Percentiles rank a stretch among this genome's conserved stretches.
phyloP scores from a whole-genome alignment of 2,329 filamentous ascomycete species.

The Fusarium odoratissimum region DNA sequence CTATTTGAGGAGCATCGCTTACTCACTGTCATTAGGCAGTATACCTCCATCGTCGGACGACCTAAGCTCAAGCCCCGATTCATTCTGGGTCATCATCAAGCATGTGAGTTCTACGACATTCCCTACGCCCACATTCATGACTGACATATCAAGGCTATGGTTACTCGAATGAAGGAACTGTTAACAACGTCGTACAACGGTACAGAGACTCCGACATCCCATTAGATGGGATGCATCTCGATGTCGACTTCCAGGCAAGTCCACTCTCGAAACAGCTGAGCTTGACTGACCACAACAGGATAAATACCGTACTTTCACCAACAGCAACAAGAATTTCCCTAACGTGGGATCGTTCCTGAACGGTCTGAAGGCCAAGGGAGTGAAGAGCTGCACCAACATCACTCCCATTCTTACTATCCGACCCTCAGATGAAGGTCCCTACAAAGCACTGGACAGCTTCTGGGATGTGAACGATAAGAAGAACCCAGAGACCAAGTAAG shows the following conservation, averaged over 20 bases:
- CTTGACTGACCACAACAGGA: background rate
- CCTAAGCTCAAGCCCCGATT: slow-evolving; percentile 10
- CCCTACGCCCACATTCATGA: too few species aligned
- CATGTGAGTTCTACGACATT: background rate
- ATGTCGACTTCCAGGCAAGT: background rate
- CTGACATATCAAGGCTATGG: background rate
- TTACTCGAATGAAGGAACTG: background rate
- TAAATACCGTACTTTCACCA: background rate
- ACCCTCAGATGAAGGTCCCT: background rate
- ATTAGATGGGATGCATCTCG: background rate
- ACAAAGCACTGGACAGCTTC: background rate
- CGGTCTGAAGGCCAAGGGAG: background rate
- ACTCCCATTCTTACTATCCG: background rate
- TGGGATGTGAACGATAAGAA: background rate
- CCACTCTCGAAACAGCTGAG: accelerated
- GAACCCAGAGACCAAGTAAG: background rate
- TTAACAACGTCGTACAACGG: background rate
- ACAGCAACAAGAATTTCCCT: background rate
- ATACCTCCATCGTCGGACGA: background rate
- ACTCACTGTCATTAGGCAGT: background rate
- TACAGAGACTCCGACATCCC: background rate
- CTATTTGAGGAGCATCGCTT: too few species aligned
- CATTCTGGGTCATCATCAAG: background rate
- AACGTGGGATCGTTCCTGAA: background rate
- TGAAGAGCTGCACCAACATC: slow-evolving; percentile 1